Conservation (phyloP, 2,329 filamentous ascomycete genomes). For the Lachnellula hyalina region DNA sequence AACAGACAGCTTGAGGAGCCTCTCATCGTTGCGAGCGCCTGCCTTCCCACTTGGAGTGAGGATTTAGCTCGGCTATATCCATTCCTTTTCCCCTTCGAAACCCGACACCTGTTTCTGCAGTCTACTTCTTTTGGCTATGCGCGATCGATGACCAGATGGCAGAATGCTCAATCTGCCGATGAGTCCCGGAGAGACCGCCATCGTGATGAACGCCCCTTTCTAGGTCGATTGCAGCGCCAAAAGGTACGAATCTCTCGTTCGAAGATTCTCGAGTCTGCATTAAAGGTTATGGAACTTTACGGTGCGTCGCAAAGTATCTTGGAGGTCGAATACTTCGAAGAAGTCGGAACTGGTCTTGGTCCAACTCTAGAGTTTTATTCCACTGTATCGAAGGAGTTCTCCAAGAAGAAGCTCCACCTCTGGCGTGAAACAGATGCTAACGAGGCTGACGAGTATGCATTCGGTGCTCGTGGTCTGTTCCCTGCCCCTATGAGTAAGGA, state of each 20-base stretch:
- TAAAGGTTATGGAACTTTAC: slow-evolving; percentile 99
- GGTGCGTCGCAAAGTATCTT: slow-evolving; percentile 93
- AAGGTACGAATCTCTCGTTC: slow-evolving; percentile 95
- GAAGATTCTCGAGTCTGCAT: slow-evolving; percentile 92
- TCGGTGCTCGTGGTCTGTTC: slow-evolving; percentile 79
- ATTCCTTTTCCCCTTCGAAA: slow-evolving; percentile 97
- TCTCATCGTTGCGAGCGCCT: slow-evolving; percentile 93
- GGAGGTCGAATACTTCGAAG: slow-evolving; percentile 98
- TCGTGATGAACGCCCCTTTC: slow-evolving; percentile 82
- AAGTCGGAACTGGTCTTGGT: slow-evolving; percentile 92
- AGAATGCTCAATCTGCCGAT: slow-evolving; percentile 78
- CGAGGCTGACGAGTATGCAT: slow-evolving; percentile 73
- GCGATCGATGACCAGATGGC: slow-evolving; percentile 95
- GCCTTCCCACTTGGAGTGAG: slow-evolving; percentile 91
- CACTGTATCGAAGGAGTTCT: slow-evolving; percentile 93
- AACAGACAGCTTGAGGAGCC: slow-evolving; percentile 97
- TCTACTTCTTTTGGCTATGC: slow-evolving; percentile 98
- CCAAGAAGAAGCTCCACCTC: slow-evolving; percentile 92
- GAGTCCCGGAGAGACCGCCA: slow-evolving; percentile 76
- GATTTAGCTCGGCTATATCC: slow-evolving; percentile 90
- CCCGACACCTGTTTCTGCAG: slow-evolving; percentile 90
- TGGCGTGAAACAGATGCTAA: slow-evolving; percentile 87
- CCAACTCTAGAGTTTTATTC: slow-evolving; percentile 98
- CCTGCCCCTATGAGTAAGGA: slow-evolving; percentile 83
- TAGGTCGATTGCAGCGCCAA: slow-evolving; percentile 87